Base-by-base conservation (phyloP, 2,329 filamentous ascomycete species). In the Xylariaceae sp. region DNA sequence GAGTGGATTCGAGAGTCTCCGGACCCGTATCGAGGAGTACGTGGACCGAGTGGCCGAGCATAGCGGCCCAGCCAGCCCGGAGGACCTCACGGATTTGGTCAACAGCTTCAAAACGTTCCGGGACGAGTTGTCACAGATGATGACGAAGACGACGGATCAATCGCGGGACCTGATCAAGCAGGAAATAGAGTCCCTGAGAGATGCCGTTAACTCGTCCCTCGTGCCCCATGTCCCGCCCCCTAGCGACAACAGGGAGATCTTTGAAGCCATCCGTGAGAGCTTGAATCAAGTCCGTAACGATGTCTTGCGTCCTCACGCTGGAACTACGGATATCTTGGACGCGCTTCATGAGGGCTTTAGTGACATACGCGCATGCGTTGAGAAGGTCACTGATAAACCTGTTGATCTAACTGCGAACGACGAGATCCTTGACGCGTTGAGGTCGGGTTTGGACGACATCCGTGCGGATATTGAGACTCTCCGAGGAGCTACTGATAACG, bases 331-430 rank as follows among this genome's bases (percentile, higher is more conserved):
- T 69, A 89, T 96, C 9, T 80, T 97, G 1, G 91, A 96, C 70
- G 89, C 92, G 0, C 79, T 97, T 56, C 92, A 95, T 60, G 92
- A 97, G 72, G 92, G 92, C 1, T 81, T 97, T 5, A 86, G 89
- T 62, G 86, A 88, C 52, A 79, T 97, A 7, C 86, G 89, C 30
- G 79, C 80, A 34, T 88, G 91, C 62, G 88, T 97, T 59, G 92
- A 96, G 60, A 82, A 80, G 69, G 81, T 94, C 13, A 80, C 85
- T 18, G 87, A 93, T 70, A 94, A 91, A 75, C 89, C 92, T 4
- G 78, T 85, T 0, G 92, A 96, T 67, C 82, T 93, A 73, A 92
- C 88, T 0, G 87, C 90, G 59, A 93, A 89, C 61, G 90, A 96
- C 64, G 92, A 97, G 74, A 92, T 97, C 55, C 80, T 97, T 0